A percentile compares a stretch with the other conserved stretches of the same genome.
Evolutionary conservation across 192 early-diverging fungal species (phyloP).

Genomic region (Rhizophagus sp.): DNA sequence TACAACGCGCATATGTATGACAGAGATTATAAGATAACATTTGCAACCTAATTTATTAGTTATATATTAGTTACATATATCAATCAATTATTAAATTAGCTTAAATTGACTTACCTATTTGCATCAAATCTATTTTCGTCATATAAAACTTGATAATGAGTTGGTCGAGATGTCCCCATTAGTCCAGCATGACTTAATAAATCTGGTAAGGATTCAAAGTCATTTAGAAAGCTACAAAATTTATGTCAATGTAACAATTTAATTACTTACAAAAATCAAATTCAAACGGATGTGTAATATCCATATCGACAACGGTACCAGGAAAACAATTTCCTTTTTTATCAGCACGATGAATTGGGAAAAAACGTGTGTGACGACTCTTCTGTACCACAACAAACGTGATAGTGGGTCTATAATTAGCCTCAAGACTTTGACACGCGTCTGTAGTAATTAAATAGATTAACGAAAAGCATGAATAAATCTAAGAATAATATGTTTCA

Average conservation of each 20-base stretch:
- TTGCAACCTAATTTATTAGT: too few species aligned
- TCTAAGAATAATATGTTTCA: too few species aligned
- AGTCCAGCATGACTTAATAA: conserved; percentile 88
- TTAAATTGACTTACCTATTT: conserved; percentile 49
- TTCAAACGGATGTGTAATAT: conserved; percentile 74
- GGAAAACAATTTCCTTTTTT: conserved; percentile 79
- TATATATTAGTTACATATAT: too few species aligned
- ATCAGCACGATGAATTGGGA: conserved; percentile 66
- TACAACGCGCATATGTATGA: too few species aligned
- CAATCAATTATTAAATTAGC: too few species aligned
- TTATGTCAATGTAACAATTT: background rate
- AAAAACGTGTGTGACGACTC: conserved; percentile 89
- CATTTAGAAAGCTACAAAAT: background rate
- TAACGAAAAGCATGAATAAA: too few species aligned
- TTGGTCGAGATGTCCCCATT: conserved; percentile 92
- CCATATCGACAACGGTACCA: conserved; percentile 78
- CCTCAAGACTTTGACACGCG: conserved; percentile 64
- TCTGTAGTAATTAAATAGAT: conserved; percentile 41
- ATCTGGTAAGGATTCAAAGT: conserved; percentile 31
- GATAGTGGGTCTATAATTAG: conserved; percentile 71
- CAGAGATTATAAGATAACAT: too few species aligned
- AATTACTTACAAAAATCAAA: conserved; percentile 76
- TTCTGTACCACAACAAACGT: conserved; percentile 88
- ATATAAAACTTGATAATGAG: conserved; percentile 90
- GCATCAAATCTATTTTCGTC: conserved; percentile 83